These are phyloP conservation scores for Lactuca sativa DNA, from an alignment of 129 eudicot species.

Conservation along the genomic window DNA sequence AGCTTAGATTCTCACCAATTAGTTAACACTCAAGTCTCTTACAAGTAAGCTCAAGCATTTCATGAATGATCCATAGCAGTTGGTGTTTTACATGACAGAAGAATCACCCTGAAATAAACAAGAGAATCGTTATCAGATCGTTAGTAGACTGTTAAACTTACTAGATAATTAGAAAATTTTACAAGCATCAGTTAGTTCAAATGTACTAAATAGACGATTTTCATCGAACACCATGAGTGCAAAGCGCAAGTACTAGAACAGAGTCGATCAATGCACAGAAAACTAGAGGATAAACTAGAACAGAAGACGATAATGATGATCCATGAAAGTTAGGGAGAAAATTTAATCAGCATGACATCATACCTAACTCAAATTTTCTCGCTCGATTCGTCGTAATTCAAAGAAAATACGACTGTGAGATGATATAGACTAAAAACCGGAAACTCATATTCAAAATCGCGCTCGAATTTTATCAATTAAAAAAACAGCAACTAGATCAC, in stretches of 20 bases:
- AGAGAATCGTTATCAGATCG: not conserved
- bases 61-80: not conserved
- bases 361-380: not conserved
- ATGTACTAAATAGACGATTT: not conserved
- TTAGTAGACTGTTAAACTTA: not conserved
- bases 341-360: not conserved
- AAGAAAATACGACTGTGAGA: not conserved
- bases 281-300: not conserved
- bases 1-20: not conserved
- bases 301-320: not conserved
- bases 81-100: not conserved
- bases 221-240: slow-evolving; percentile 26
- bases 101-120: slow-evolving; percentile 25
- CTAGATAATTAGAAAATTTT: not conserved
- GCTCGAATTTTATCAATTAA: not conserved
- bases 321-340: not conserved
- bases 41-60: not conserved
- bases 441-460: not conserved
- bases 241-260: not conserved
- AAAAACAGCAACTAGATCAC: not conserved
- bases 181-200: not conserved
- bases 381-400: not conserved
- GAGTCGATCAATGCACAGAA: slow-evolving; percentile 1
- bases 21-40: not conserved
- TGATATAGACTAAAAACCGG: not conserved